Base-by-base conservation (phyloP, 2,329 filamentous ascomycete genomes). In the Fusarium euwallaceae region DNA sequence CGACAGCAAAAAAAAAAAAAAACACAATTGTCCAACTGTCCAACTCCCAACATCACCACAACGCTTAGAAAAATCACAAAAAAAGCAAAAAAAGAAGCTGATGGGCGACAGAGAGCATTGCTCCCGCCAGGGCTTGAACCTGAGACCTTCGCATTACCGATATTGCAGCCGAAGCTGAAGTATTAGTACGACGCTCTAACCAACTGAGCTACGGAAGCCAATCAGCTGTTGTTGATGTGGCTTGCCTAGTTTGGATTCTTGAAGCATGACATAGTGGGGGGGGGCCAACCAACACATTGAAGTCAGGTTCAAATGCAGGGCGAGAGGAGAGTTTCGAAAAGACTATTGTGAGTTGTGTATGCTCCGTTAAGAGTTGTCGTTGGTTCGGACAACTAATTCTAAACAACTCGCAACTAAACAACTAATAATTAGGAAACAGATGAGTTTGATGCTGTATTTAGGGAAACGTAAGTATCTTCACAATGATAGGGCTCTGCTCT, bases 151-250 rank as follows among this genome's bases (percentile, higher is more conserved):
- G 64, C 64, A 66, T 66, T 39, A 66, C 45, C 45, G 45, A 51
- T 51, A 51, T 51, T 51, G 24, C 45, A 51, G 45, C 51, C 32
- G 41, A 41, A 48, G 55, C 34, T 61, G 63, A 32, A 66, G 64
- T 66, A 66, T 66, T 66, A 66, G 64, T 66, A 66, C 64, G 64
- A 66, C 64, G 64, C 64, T 66, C 64, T 66, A 61, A 66, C 64
- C 64, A 66, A 66, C 64, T 66, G 64, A 66, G 64, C 64, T 66
- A 14, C 65, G 59, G 60, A 60, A 65, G 63, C 63, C 63, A 60
- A 65, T 65, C 63, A 65, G 55, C 63, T 24, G 53, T 65, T 65
- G 41, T 37, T 65, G 41, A 20, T 16, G 7, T 17, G 14, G 6
- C 11, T 4, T 2, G 24, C 17, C 6, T 8, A 39, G 39, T 61